phyloP scores from a whole-genome alignment of 1,284 basidiomycete species.

The Phenoliferia sp. region DNA sequence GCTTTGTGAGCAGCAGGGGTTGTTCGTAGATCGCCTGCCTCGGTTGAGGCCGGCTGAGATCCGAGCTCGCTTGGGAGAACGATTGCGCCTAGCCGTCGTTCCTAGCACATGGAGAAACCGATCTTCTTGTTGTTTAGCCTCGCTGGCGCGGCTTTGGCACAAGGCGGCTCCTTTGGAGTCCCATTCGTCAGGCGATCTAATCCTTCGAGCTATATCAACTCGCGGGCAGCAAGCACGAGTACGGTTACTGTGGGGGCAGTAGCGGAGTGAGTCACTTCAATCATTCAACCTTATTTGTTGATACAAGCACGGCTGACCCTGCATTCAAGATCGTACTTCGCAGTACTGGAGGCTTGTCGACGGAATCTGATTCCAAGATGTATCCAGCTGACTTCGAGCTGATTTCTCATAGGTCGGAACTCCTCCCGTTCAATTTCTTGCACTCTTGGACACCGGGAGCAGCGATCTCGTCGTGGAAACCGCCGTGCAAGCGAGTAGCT shows the following conservation, averaged over 20 bases:
- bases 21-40: too few species aligned
- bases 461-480: background rate
- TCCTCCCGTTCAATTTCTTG: background rate
- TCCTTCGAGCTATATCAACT: background rate
- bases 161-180: background rate
- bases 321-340: background rate
- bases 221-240: background rate
- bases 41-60: too few species aligned
- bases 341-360: background rate
- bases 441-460: background rate
- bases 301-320: background rate
- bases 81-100: too few species aligned
- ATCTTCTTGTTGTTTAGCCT: background rate
- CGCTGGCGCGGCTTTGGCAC: background rate
- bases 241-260: background rate
- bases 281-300: background rate
- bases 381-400: background rate
- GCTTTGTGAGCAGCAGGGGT: too few species aligned
- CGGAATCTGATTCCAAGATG: background rate
- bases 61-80: too few species aligned
- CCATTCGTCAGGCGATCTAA: background rate
- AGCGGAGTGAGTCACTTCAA: background rate
- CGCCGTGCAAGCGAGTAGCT: background rate
- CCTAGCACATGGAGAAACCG: too few species aligned
- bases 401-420: background rate